These are phyloP conservation scores for Tetrastigma voinierianum DNA, from an alignment of 164 flowering plant genomes.

Conservation along the genomic window DNA sequence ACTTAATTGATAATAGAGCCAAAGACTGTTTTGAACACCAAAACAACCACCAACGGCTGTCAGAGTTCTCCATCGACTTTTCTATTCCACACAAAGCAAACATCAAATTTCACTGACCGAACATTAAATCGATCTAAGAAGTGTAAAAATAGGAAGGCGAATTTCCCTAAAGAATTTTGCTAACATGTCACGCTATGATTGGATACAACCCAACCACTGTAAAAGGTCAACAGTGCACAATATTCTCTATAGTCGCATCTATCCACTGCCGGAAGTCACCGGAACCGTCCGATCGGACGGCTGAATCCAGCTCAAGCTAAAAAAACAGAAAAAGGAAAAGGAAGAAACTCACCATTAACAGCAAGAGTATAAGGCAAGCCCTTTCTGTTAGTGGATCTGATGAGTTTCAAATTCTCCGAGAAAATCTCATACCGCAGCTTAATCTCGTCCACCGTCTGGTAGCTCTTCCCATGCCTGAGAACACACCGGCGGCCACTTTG, in stretches of 20 bases:
- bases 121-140: not conserved
- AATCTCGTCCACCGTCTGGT: slow-evolving; percentile 66
- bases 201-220: no score
- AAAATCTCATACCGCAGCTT: slow-evolving; percentile 61
- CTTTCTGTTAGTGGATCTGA: slow-evolving; percentile 66
- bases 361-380: slow-evolving; percentile 63
- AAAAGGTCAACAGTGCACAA: no score
- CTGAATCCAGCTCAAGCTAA: no score
- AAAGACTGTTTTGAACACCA: no score
- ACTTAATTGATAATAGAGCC: no score
- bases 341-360: slow-evolving; percentile 53
- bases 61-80: no score
- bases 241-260: no score
- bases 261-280: no score
- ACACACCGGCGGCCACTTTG: not conserved
- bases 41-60: not conserved
- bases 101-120: not conserved
- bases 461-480: slow-evolving; percentile 70
- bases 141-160: no score
- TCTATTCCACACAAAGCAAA: not conserved
- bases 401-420: slow-evolving; percentile 64
- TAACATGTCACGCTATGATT: no score
- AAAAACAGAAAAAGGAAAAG: not conserved
- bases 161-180: no score
- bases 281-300: no score